These are phyloP conservation scores for Blastobotrys peoriensis DNA, from an alignment of 805 yeast genomes.

Conservation along the genomic window DNA sequence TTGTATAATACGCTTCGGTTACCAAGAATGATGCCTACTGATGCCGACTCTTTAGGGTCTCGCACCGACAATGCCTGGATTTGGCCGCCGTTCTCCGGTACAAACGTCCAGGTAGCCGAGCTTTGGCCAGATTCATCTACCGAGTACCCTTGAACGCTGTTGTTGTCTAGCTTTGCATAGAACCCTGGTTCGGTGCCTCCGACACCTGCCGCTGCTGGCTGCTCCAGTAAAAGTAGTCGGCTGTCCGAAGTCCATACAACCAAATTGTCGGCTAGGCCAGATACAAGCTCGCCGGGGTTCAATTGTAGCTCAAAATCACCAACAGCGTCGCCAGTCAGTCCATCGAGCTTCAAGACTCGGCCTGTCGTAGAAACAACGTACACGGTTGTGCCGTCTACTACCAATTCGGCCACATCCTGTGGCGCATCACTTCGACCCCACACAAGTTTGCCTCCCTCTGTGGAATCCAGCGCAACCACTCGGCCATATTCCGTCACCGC, in stretches of 20 bases:
- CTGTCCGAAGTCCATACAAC: conserved; percentile 7
- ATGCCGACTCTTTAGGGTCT: conserved; percentile 42
- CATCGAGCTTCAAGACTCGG: conserved; percentile 14
- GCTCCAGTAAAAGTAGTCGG: conserved; percentile 7
- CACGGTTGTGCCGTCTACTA: conserved; percentile 3
- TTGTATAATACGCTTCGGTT: conserved; percentile 76
- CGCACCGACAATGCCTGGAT: conserved; percentile 38
- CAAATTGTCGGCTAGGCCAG: not conserved
- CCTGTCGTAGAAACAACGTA: conserved; percentile 13
- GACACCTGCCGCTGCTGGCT: not conserved
- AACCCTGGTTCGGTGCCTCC: conserved; percentile 7
- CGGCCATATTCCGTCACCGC: conserved; percentile 25
- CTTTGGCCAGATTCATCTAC: conserved; percentile 15
- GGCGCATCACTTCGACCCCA: conserved; percentile 21
- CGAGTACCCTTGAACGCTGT: conserved; percentile 16
- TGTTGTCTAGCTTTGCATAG: conserved; percentile 11
- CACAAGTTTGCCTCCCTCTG: conserved; percentile 19
- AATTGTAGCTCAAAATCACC: not conserved
- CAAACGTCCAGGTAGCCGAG: conserved; percentile 36
- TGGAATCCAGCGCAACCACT: conserved; percentile 27
- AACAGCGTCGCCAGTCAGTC: conserved; percentile 6
- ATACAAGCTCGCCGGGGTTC: conserved; percentile 3
- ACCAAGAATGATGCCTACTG: conserved; percentile 62
- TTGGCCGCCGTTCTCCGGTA: conserved; percentile 29
- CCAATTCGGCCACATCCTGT: conserved; percentile 5